phyloP scores from a whole-genome alignment of 345 rosid species.

The Eucalyptus pauciflora region DNA sequence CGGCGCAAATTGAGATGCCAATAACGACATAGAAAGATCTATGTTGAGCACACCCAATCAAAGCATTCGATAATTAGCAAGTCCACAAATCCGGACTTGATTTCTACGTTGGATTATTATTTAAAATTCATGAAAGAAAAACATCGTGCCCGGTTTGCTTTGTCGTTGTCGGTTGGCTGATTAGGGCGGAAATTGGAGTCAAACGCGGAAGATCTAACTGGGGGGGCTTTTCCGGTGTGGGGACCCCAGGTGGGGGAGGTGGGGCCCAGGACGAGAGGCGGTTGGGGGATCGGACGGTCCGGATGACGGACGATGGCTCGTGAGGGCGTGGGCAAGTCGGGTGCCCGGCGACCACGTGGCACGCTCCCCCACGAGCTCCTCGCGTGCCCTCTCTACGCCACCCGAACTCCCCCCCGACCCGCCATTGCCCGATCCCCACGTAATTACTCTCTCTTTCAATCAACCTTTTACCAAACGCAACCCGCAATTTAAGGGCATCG shows the following conservation, averaged over 20 bases:
- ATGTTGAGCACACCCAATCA: fast-evolving
- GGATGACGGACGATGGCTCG: neutral
- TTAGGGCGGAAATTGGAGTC: neutral
- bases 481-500: neutral
- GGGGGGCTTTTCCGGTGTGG: neutral
- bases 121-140: neutral
- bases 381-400: neutral
- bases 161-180: neutral
- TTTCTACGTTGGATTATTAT: neutral
- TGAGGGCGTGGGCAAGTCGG: conserved; percentile 34
- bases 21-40: neutral
- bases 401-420: neutral
- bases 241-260: fast-evolving
- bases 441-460: neutral
- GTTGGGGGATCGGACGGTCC: neutral
- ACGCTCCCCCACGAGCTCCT: conserved; percentile 38
- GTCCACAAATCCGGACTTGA: neutral
- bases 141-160: neutral
- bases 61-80: neutral
- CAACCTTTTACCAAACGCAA: neutral
- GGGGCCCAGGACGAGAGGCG: neutral
- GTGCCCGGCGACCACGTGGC: conserved; percentile 18
- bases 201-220: neutral
- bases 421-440: neutral
- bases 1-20: fast-evolving